Percentiles rank a stretch among this genome's conserved stretches.
phyloP scores from a whole-genome alignment of 345 rosid species.

The Streptanthus diversifolius region DNA sequence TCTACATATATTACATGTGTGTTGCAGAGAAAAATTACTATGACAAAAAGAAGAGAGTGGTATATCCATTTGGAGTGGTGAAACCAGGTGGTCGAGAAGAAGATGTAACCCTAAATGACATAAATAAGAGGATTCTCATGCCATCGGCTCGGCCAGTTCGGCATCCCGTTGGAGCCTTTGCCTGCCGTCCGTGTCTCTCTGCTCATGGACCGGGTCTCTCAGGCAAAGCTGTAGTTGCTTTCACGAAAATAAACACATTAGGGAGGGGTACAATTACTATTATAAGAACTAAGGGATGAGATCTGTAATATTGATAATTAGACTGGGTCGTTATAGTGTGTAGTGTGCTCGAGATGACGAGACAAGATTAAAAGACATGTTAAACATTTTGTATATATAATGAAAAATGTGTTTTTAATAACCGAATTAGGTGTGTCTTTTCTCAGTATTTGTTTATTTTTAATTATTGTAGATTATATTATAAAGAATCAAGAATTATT shows the following conservation, averaged over 20 bases:
- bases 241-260: constrained; percentile 81
- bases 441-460: no score
- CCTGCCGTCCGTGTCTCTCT: constrained; percentile 71
- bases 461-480: not conserved
- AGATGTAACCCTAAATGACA: constrained; percentile 76
- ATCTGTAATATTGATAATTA: constrained; percentile 1
- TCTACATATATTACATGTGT: not conserved
- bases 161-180: constrained; percentile 95
- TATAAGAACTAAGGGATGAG: constrained; percentile 81
- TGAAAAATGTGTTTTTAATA: not conserved
- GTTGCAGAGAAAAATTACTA: constrained; percentile 6
- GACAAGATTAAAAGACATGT: constrained; percentile 2
- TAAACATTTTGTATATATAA: constrained; percentile 7
- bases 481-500: not conserved
- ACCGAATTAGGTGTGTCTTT: no score
- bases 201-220: constrained; percentile 78
- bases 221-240: constrained; percentile 90
- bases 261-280: constrained; percentile 96
- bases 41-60: constrained; percentile 49
- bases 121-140: constrained; percentile 78
- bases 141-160: constrained; percentile 82
- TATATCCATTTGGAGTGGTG: constrained; percentile 90
- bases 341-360: not conserved
- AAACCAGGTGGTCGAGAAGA: constrained; percentile 96
- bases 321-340: not conserved